Conservation (phyloP, 192 early-diverging fungal species). For the Entomortierella beljakovae region DNA sequence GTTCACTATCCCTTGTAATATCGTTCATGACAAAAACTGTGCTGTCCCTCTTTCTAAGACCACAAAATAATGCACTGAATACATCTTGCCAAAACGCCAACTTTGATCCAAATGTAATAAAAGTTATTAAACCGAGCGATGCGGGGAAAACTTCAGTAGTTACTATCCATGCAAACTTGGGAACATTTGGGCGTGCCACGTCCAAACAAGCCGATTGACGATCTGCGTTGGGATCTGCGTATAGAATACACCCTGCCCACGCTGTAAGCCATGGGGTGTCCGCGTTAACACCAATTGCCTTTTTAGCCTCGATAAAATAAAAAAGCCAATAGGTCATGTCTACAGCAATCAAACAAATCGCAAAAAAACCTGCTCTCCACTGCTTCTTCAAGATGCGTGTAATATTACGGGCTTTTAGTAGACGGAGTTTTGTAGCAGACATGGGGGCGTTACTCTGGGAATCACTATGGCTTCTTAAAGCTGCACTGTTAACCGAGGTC, state of each 20-base stretch:
- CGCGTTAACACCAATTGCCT: not conserved
- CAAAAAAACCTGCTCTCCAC: slow-evolving; percentile 42
- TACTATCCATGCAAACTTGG: slow-evolving; percentile 32
- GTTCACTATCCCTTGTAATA: slow-evolving; percentile 9
- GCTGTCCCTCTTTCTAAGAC: not conserved
- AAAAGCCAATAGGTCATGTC: slow-evolving; percentile 45
- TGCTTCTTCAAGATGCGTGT: slow-evolving; percentile 37
- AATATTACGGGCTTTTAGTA: slow-evolving; percentile 30
- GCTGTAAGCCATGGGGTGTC: slow-evolving; percentile 12
- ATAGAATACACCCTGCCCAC: slow-evolving; percentile 5
- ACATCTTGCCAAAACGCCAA: slow-evolving; percentile 46
- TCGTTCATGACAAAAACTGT: slow-evolving; percentile 26
- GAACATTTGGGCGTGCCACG: slow-evolving; percentile 18
- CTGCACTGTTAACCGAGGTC: slow-evolving; percentile 6
- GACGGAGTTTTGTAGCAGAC: slow-evolving; percentile 19
- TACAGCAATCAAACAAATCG: slow-evolving; percentile 17
- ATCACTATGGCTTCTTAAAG: slow-evolving; percentile 4
- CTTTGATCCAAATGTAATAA: slow-evolving; percentile 40
- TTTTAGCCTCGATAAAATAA: slow-evolving; percentile 41
- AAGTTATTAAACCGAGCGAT: slow-evolving; percentile 6
- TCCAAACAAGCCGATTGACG: slow-evolving; percentile 21
- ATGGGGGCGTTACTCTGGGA: slow-evolving; percentile 5
- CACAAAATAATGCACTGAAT: not conserved
- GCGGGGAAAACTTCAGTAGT: slow-evolving; percentile 22
- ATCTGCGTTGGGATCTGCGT: slow-evolving; percentile 12